These are phyloP conservation scores for Plantago elongata DNA, from an alignment of 257 asterid genomes.

Conservation along the genomic window DNA sequence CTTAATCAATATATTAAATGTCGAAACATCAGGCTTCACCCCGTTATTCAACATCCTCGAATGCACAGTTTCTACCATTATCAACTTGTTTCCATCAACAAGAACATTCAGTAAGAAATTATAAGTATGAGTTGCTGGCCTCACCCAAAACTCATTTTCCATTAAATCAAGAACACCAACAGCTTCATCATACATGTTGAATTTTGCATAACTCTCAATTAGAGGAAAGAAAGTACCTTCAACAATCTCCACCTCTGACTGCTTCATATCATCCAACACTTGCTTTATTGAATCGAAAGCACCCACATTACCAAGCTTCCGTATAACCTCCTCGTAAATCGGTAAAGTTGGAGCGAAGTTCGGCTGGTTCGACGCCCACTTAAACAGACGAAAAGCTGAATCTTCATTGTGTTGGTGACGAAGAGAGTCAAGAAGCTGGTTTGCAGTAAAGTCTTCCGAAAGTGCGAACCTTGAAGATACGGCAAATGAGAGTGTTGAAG, in stretches of 20 bases:
- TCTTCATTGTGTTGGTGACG: constrained; percentile 55
- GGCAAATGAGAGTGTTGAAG: constrained; percentile 30
- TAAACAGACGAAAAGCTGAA: constrained; percentile 55
- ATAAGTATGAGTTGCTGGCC: constrained; percentile 54
- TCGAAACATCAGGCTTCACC: constrained; percentile 67
- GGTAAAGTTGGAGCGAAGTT: constrained; percentile 52
- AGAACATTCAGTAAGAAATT: constrained; percentile 75
- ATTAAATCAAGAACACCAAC: constrained; percentile 59
- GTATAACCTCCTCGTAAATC: constrained; percentile 60
- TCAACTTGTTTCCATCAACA: constrained; percentile 75
- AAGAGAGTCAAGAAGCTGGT: constrained; percentile 60
- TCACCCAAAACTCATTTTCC: constrained; percentile 55
- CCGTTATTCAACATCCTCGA: constrained; percentile 52
- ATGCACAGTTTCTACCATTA: constrained; percentile 70
- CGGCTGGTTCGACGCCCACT: constrained; percentile 76
- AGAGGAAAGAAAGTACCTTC: constrained; percentile 62
- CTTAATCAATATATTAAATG: constrained; percentile 79
- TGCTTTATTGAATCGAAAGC: constrained; percentile 48
- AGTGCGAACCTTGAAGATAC: constrained; percentile 33
- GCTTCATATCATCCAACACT: constrained; percentile 59
- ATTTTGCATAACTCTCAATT: constrained; percentile 63
- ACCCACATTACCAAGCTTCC: constrained; percentile 65
- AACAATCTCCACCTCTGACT: constrained; percentile 30
- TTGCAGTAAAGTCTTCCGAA: constrained; percentile 52
- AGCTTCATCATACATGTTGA: constrained; percentile 61